These are phyloP conservation scores for Rhinocladiella mackenziei DNA, from an alignment of 2,329 filamentous ascomycete genomes.

Conservation along the genomic window DNA sequence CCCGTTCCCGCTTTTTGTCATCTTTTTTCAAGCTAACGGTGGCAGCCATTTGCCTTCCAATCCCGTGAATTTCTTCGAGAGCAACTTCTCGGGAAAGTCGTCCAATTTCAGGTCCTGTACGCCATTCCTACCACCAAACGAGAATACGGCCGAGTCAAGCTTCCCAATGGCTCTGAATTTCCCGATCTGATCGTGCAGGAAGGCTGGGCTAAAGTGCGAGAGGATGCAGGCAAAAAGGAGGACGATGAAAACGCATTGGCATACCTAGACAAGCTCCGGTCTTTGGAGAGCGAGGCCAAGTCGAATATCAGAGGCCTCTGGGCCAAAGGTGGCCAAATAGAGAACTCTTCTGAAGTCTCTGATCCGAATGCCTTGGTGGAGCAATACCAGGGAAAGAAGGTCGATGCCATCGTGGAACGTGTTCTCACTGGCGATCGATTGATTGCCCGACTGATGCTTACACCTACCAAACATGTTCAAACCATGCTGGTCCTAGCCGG, in stretches of 20 bases:
- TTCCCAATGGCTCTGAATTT: conserved; percentile 71
- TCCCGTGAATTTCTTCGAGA: conserved; percentile 89
- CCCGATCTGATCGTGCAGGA: conserved; percentile 81
- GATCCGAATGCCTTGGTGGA: conserved; percentile 72
- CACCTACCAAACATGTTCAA: conserved; percentile 80
- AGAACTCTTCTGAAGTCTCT: conserved; percentile 75
- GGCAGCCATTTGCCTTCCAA: conserved; percentile 76
- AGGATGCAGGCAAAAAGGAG: conserved; percentile 89
- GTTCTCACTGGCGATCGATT: conserved; percentile 88
- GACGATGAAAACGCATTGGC: conserved; percentile 70
- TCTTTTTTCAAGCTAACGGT: conserved; percentile 11
- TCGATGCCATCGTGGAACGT: conserved; percentile 84
- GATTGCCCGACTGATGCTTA: conserved; percentile 74
- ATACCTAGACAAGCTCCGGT: conserved; percentile 72
- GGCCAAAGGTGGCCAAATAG: conserved; percentile 62
- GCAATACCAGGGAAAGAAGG: conserved; percentile 75
- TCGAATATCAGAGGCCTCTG: conserved; percentile 77
- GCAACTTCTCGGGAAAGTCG: conserved; percentile 75
- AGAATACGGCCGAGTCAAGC: conserved; percentile 78
- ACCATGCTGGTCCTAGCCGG: conserved; percentile 86
- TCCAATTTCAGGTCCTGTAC: conserved; percentile 83
- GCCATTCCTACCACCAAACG: conserved; percentile 67
- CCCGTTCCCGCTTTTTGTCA: conserved; percentile 3
- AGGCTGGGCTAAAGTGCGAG: conserved; percentile 88
- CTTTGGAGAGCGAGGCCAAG: conserved; percentile 72